phyloP scores from a whole-genome alignment of 108 stramenopile genomes.

The Pseudonitzschia multistriata region DNA sequence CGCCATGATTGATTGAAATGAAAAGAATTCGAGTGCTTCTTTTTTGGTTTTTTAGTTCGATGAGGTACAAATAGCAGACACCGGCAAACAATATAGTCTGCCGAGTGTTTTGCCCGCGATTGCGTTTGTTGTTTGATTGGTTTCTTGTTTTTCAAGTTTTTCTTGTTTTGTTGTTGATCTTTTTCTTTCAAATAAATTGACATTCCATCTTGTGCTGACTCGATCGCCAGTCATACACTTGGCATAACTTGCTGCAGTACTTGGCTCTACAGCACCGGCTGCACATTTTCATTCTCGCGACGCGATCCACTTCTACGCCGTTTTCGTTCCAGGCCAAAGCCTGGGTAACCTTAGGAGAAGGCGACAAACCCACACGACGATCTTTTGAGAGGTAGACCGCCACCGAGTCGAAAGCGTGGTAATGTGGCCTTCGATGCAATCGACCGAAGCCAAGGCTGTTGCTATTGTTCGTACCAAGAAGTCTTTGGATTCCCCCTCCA shows the following conservation, averaged over 20 bases:
- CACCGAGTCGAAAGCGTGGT: conserved; percentile 2
- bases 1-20: conserved; percentile 5
- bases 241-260: conserved; percentile 87
- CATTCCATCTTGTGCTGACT: conserved; percentile 87
- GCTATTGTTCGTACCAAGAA: neutral
- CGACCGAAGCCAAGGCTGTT: neutral
- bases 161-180: neutral
- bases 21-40: neutral
- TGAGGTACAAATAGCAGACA: neutral
- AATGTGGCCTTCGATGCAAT: conserved; percentile 5
- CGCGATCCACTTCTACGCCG: conserved; percentile 39
- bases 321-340: conserved; percentile 24
- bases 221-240: conserved; percentile 90
- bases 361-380: conserved; percentile 1
- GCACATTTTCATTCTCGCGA: conserved; percentile 92
- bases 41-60: neutral
- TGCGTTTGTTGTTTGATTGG: neutral
- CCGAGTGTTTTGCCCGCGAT: conserved; percentile 16
- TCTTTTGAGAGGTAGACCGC: conserved; percentile 3
- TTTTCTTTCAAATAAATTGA: conserved; percentile 59
- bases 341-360: conserved; percentile 19
- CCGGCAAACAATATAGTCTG: neutral
- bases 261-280: conserved; percentile 84
- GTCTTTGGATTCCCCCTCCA: conserved; percentile 4
- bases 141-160: neutral